Evolutionary conservation across 495 filamentous ascomycete genomes (phyloP).

Genomic region (Pseudoneurospora amorphoporcata): DNA sequence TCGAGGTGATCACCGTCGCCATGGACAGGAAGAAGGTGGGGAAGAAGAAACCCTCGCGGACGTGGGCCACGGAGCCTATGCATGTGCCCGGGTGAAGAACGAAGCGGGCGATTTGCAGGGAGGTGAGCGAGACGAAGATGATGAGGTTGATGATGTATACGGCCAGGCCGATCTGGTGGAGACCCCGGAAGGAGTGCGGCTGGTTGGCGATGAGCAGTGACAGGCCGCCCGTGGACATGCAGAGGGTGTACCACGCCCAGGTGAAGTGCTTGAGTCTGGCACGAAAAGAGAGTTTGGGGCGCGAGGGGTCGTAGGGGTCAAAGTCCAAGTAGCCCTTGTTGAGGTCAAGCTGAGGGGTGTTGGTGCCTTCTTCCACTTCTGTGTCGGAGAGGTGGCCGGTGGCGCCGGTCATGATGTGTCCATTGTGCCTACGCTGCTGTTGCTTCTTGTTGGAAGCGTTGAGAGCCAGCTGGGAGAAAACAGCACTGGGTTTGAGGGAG

Average conservation of each 20-base stretch:
- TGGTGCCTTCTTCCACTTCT: not conserved
- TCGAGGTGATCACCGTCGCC: conserved; percentile 51
- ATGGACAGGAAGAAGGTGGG: conserved; percentile 57
- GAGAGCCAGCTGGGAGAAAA: not conserved
- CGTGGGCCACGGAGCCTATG: conserved; percentile 45
- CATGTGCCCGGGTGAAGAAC: conserved; percentile 41
- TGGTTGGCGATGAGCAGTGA: conserved; percentile 49
- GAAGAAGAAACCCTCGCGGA: conserved; percentile 58
- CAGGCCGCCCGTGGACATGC: conserved; percentile 59
- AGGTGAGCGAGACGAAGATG: conserved; percentile 45
- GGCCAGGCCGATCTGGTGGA: conserved; percentile 48
- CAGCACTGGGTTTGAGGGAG: not conserved
- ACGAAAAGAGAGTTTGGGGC: conserved; percentile 10
- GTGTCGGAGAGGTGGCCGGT: not conserved
- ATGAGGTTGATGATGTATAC: conserved; percentile 56
- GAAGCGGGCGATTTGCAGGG: conserved; percentile 47
- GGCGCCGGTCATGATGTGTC: not conserved
- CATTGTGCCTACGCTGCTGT: not conserved
- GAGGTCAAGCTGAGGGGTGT: not conserved
- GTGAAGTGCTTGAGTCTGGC: conserved; percentile 55
- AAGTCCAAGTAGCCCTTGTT: not conserved
- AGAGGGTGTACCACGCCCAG: conserved; percentile 62
- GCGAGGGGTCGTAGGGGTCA: conserved; percentile 4
- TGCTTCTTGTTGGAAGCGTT: not conserved
- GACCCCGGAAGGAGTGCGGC: conserved; percentile 48